Base-by-base conservation (phyloP, 2,329 filamentous ascomycete genomes). In the Elsinoe fawcettii region DNA sequence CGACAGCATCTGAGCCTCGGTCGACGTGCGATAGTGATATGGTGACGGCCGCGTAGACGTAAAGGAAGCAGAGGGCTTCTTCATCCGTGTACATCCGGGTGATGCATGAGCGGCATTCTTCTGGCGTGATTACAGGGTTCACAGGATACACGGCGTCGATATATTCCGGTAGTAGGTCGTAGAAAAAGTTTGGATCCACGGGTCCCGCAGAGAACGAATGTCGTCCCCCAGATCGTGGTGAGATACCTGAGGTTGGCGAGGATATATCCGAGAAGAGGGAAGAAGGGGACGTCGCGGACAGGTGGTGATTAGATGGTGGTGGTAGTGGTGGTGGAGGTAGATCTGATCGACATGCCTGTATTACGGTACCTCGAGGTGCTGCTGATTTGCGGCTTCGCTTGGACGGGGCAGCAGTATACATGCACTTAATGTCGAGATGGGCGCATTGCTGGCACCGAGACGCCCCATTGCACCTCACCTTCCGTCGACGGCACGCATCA, bases 381-480 rank as follows among this genome's bases (percentile, higher is more conserved):
- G 54, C 55, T 20, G 36, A 51, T 39, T 60, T 56, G 46, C 25
- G 57, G 36, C 37, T 61, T 58, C 20, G 49, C 60, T 47, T 32
- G 37, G 34, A 49, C 39, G 18, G 62, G 23, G 32, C 60, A 60
- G 43, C 60, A 63, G 73, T 70, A 62, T 77, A 78, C 2, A 74
- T 68, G 63, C 76, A 79, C 27, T 63, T 65, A n/a, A 79, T 63
- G 30, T 73, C 73, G 46, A 77, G 69, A 62, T 75, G 72, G 18
- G 61, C 65, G 62, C 73, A 75, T 58, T 74, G 71, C 57, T 71
- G 67, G 57, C 76, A 79, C 43, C 70, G 66, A 23, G 71, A 65
- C 57, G 73, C 66, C 30, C 76, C 75, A 61, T 77, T 76, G 63
- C 75, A 77, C 57, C 71, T 71, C 14, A 77, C 74, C 60, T 77